Percentiles rank a stretch among this genome's conserved stretches.
phyloP scores from a whole-genome alignment of 2,329 filamentous ascomycete species.

The Pseudogymnoascus sp. region DNA sequence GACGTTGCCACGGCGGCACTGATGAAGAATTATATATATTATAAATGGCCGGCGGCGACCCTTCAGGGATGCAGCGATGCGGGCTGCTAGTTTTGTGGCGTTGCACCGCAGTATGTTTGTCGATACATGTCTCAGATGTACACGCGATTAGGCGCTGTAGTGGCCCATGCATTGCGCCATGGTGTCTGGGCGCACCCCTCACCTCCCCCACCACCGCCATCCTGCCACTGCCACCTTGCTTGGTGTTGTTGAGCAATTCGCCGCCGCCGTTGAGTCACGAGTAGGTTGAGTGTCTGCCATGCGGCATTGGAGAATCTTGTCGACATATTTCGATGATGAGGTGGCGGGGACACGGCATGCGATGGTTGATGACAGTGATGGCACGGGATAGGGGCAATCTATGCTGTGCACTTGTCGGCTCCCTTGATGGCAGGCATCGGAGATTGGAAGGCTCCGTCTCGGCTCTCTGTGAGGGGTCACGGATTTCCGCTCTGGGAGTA shows the following conservation, averaged over 20 bases:
- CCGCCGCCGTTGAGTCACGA: neutral
- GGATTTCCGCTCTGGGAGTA: neutral
- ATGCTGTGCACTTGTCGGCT: neutral
- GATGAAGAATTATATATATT: slow-evolving; percentile 5
- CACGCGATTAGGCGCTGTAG: slow-evolving; percentile 6
- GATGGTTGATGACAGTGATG: neutral
- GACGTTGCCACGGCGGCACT: neutral
- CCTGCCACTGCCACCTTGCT: neutral
- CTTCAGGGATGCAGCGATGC: slow-evolving; percentile 2
- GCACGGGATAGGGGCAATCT: slow-evolving; percentile 2
- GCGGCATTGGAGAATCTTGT: neutral
- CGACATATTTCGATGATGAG: neutral
- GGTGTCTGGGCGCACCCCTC: neutral
- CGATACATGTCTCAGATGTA: slow-evolving; percentile 4
- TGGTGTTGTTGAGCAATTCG: slow-evolving; percentile 1
- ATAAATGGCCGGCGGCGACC: neutral
- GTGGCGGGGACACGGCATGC: slow-evolving; percentile 1
- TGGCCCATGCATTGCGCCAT: slow-evolving; percentile 1
- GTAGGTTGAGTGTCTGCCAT: neutral
- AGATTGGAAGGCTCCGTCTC: neutral
- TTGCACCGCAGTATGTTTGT: neutral
- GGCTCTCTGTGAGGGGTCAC: neutral
- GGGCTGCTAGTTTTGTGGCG: slow-evolving; percentile 1
- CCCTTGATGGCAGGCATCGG: neutral
- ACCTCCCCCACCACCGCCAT: neutral